Conservation (phyloP, 148 eudicot genomes). For the Chenopodium berlandieri region DNA sequence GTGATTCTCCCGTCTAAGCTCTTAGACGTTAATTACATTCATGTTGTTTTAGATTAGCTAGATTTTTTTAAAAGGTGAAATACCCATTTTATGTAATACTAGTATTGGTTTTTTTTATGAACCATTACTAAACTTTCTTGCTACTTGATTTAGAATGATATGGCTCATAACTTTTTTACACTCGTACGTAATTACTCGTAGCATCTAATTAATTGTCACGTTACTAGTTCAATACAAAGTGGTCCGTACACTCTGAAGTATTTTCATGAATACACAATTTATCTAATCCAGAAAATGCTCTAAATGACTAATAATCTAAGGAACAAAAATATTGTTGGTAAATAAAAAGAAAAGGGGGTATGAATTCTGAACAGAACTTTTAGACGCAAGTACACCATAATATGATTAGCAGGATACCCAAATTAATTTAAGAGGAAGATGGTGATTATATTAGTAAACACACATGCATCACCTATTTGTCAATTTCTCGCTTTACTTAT, state of each 20-base stretch:
- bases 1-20: conserved; percentile 21
- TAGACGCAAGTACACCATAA: not conserved
- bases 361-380: not conserved
- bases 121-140: not conserved
- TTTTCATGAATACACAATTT: not conserved
- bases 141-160: not conserved
- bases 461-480: too few relatives aligned
- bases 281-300: not conserved
- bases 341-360: not conserved
- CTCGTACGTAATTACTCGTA: not conserved
- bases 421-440: too few relatives aligned
- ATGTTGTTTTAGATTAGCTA: not conserved
- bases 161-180: not conserved
- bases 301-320: not conserved
- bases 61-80: not conserved
- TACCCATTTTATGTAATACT: not conserved
- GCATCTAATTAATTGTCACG: not conserved
- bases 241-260: too few relatives aligned
- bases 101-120: not conserved
- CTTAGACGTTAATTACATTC: not conserved
- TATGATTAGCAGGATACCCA: not conserved
- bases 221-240: not conserved
- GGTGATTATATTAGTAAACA: too few relatives aligned
- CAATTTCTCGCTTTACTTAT: not conserved
- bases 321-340: not conserved